A percentile compares a stretch with the other conserved stretches of the same genome.
Conservation (phyloP, 2,329 filamentous ascomycete species). For the Aspergillus pseudoterreus region DNA sequence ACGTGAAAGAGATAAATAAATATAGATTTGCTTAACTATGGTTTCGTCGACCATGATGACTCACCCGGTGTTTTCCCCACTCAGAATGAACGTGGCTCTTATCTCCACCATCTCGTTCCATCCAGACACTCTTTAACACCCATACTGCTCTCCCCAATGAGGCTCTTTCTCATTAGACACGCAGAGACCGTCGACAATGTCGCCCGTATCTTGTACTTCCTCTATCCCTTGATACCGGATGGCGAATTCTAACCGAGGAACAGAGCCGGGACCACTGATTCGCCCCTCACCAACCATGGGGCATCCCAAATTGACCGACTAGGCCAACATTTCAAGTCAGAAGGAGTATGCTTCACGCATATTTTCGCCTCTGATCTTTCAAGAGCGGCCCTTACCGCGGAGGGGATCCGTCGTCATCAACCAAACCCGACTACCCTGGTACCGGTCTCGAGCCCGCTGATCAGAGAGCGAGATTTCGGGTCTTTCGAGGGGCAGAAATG, state of each 20-base stretch:
- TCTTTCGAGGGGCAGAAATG: background rate
- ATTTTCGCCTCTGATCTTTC: background rate
- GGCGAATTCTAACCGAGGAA: background rate
- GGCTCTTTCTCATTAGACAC: background rate
- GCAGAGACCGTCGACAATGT: background rate
- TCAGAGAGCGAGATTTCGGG: background rate
- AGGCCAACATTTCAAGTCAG: background rate
- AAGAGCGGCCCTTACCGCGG: background rate
- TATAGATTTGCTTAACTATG: background rate
- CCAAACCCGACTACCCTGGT: background rate
- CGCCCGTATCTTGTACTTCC: background rate
- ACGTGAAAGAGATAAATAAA: no score
- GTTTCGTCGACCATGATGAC: background rate
- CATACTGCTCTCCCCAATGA: background rate
- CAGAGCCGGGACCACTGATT: background rate
- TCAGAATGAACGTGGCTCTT: background rate
- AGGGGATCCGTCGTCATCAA: background rate
- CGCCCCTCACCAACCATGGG: background rate
- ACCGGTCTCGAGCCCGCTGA: background rate
- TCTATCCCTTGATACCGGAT: background rate
- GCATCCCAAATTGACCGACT: background rate
- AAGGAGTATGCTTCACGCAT: background rate
- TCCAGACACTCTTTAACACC: background rate
- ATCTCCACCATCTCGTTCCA: background rate
- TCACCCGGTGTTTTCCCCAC: background rate